These are phyloP conservation scores for Candida sojae DNA, from an alignment of 1,139 yeast species.

Conservation along the genomic window DNA sequence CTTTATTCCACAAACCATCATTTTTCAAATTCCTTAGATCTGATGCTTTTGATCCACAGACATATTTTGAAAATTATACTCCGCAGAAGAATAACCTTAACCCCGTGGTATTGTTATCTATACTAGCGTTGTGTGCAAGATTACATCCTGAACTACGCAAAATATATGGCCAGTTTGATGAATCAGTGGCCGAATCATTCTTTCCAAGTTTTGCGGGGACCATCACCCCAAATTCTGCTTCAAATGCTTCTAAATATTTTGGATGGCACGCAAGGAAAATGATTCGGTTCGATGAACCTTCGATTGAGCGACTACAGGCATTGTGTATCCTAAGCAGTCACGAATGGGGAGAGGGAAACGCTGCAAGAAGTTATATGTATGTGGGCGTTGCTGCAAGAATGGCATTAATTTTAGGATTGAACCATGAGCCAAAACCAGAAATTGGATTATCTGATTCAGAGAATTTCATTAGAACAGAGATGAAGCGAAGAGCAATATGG, in stretches of 20 bases:
- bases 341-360: conserved; percentile 45
- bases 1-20: conserved; percentile 33
- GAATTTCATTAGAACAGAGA: conserved; percentile 25
- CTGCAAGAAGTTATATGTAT: conserved; percentile 37
- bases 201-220: conserved; percentile 18
- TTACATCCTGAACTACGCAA: conserved; percentile 30
- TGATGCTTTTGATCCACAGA: conserved; percentile 26
- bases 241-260: conserved; percentile 38
- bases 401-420: conserved; percentile 39
- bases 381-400: conserved; percentile 42
- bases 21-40: conserved; percentile 27
- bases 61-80: conserved; percentile 24
- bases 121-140: conserved; percentile 36
- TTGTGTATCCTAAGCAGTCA: conserved; percentile 37
- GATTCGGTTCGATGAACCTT: conserved; percentile 37
- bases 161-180: conserved; percentile 32
- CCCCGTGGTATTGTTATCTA: conserved; percentile 33
- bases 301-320: conserved; percentile 39
- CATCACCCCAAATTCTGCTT: conserved; percentile 15
- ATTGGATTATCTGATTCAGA: conserved; percentile 10
- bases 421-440: conserved; percentile 21
- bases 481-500: conserved; percentile 40
- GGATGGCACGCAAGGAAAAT: conserved; percentile 38
- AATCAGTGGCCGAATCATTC: conserved; percentile 26
- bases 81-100: conserved; percentile 20